Evolutionary conservation across 257 asterid genomes (phyloP), one percentile per base, ranked within the genome.

Genomic region (Forsythia suspensa): DNA sequence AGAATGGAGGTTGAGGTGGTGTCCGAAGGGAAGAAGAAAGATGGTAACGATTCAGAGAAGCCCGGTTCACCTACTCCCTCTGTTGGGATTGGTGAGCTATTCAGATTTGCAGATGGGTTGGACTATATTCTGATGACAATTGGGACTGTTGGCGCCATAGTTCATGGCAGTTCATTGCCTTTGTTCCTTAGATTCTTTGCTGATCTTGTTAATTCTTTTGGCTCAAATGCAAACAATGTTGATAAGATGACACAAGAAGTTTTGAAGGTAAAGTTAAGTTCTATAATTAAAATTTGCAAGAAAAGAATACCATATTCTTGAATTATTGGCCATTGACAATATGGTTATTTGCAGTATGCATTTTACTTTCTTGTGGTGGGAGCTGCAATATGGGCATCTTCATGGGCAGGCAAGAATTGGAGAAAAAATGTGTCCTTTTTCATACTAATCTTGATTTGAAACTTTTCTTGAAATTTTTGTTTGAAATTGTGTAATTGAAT

Each of bases 331-430:
- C 34, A 29, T 29, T 29, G 34, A 29, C 34, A 29, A 29, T 29
- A 29, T 29, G 34, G 34, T 29, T 29, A 29, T 29, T 29, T 29
- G 34, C 34, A 29, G 97, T 96, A 94, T 82, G 98, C 99, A 72
- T 91, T 91, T 84, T 94, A 94, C 93, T 96, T 96, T 91, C 97
- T 96, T 42, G 95, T 96, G 6, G 99, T 96, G 67, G 99, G 99
- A 82, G 99, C 99, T 84, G 99, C 99, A 42, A 96, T 94, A 82
- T 96, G 99, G 99, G 97, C 97, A 43, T 96, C 99, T 84, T 96
- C 99, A 12, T 96, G 99, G 99, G 99, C 99, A 88, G 99, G 99
- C 94, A 73, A 61, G 20, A 68, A 16, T 51, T 71, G 16, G 48
- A 63, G 70, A 4, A 63, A 63, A 57, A 55, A 57, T 18, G 0